Evolutionary conservation across 148 eudicot species (phyloP).

Genomic region (Nepenthes gracilis): DNA sequence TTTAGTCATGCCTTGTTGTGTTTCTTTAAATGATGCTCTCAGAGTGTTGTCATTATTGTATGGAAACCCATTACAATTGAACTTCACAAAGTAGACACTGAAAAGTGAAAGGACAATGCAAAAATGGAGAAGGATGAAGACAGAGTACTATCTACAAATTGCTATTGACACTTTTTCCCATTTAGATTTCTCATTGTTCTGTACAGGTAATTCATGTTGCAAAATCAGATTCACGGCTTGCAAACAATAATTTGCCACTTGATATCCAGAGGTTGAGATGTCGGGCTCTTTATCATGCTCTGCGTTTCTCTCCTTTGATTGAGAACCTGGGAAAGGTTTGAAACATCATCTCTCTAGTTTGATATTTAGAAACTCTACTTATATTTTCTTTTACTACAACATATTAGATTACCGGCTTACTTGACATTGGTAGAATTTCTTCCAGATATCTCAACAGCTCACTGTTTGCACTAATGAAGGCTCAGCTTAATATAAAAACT

Average conservation of each 20-base stretch:
- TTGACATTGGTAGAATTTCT: background rate
- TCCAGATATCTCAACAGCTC: background rate
- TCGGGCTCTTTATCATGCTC: slow-evolving; percentile 69
- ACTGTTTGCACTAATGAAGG: background rate
- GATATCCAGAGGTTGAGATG: slow-evolving; percentile 91
- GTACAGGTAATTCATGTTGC: slow-evolving; percentile 83
- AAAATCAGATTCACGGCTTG: slow-evolving; percentile 92
- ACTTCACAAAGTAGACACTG: too few species aligned
- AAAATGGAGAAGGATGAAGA: background rate
- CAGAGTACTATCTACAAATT: background rate
- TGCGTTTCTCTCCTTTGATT: slow-evolving; percentile 69
- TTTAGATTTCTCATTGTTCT: background rate
- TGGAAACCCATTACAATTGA: too few species aligned
- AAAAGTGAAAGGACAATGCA: too few species aligned
- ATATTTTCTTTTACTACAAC: background rate
- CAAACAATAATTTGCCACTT: slow-evolving; percentile 82
- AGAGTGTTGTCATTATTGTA: too few species aligned
- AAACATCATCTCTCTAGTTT: slow-evolving; percentile 2
- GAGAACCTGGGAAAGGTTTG: slow-evolving; percentile 83
- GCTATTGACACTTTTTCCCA: background rate
- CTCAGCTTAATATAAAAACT: background rate
- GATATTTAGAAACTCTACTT: background rate
- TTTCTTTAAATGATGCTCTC: too few species aligned
- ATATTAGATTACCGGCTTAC: background rate
- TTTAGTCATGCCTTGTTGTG: background rate